Evolutionary conservation across 495 filamentous ascomycete species (phyloP).

Genomic region (Hypoxylon cercidicola): DNA sequence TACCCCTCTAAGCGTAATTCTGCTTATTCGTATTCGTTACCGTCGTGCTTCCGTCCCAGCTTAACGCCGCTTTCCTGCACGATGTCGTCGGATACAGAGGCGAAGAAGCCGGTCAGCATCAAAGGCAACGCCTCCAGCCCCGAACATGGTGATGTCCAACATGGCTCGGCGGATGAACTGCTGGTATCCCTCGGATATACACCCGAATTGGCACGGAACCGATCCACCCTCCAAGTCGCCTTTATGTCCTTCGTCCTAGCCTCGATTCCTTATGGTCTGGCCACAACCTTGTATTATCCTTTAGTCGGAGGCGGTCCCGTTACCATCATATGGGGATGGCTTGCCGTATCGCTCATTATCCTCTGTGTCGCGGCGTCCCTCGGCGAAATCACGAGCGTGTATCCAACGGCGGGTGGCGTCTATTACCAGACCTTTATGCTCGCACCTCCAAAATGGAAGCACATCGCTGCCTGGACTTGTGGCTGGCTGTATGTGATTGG

Average conservation of each 20-base stretch:
- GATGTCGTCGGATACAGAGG: constrained; percentile 35
- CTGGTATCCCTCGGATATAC: constrained; percentile 64
- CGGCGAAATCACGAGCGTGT: constrained; percentile 66
- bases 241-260: constrained; percentile 68
- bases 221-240: constrained; percentile 65
- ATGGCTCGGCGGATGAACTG: constrained; percentile 55
- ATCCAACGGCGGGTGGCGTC: constrained; percentile 65
- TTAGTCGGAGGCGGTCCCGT: constrained; percentile 72
- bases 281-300: constrained; percentile 76
- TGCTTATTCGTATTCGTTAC: constrained; percentile 1
- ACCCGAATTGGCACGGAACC: constrained; percentile 60
- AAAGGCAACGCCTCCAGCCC: constrained; percentile 19
- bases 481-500: constrained; percentile 75
- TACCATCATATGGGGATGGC: constrained; percentile 73
- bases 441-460: constrained; percentile 51
- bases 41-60: constrained; percentile 5
- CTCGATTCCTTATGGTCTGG: constrained; percentile 71
- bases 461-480: constrained; percentile 69
- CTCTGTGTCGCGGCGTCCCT: constrained; percentile 63
- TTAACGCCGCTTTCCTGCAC: constrained; percentile 1
- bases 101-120: constrained; percentile 31
- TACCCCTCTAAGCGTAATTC: not conserved
- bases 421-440: constrained; percentile 69
- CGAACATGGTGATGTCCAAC: constrained; percentile 24
- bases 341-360: constrained; percentile 60